Base-by-base conservation (phyloP, 2,329 filamentous ascomycete species). In the Grosmannia penicillata region DNA sequence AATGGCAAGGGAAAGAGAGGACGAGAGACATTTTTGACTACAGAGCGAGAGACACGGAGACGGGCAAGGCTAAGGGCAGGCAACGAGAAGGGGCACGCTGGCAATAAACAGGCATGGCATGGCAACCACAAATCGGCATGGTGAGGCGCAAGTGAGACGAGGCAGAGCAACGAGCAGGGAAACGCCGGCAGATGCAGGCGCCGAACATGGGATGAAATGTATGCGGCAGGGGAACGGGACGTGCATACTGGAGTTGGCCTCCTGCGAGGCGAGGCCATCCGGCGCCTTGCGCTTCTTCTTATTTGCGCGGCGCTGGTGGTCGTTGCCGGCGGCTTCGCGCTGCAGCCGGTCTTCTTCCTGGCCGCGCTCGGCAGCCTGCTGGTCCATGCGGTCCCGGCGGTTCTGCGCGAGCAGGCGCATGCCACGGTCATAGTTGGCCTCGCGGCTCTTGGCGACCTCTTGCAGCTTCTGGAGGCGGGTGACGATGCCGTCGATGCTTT, bases 251-350 rank as follows among this genome's bases (percentile, higher is more conserved):
- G 45, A 50, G 38, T 48, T 56, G 31, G 41, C 56, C 44, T 82
- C 75, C 8, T 72, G 66, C 42, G 64, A 64, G 24, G 71, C 60
- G 38, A 57, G 65, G 31, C 26, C 38, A 24, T 29, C 35, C 8
- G 72, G 63, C 19, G 79, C 82, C 59, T 85, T 86, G 54, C 82
- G 77, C 63, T 83, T 86, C 66, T 83, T 86, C 47, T 80, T 69
- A 56, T 87, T 86, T 19, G 65, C 60, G 50, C 72, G 72, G 18
- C 60, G 56, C 37, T 66, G 63, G 34, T 54, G 49, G 43, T 57
- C 57, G 43, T 63, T 63, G 32, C 72, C 69, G 22, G 57, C 66
- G 38, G 65, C 51, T 56, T 65, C 53, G 53, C 63, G 49, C 65
- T 54, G 70, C 58, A 52, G 53, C 38, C 60, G 61, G 51, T 67